Evolutionary conservation across 2,329 filamentous ascomycete genomes (phyloP).

Genomic region (Stagonosporopsis chrysanthemi): DNA sequence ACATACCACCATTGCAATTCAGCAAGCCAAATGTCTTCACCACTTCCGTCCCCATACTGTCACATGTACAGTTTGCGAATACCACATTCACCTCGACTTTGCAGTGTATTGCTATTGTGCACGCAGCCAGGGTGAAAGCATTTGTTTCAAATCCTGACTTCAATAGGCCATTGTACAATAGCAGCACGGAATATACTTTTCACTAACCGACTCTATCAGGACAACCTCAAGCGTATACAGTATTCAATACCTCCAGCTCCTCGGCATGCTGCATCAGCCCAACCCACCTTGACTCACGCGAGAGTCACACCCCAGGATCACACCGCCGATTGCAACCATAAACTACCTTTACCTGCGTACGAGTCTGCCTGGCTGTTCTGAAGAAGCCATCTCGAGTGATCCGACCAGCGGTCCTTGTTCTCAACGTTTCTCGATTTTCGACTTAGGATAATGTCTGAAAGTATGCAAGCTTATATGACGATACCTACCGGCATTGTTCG

Average conservation of each 20-base stretch:
- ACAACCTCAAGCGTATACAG: not conserved
- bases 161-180: constrained; percentile 1
- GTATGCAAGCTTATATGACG: not conserved
- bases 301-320: not conserved
- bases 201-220: not conserved
- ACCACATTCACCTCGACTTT: constrained; percentile 1
- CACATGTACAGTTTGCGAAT: not conserved
- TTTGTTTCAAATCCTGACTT: not conserved
- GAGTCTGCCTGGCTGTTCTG: not conserved
- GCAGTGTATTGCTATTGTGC: not conserved
- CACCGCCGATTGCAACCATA: not conserved
- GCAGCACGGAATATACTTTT: not conserved
- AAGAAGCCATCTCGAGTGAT: not conserved
- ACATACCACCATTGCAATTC: constrained; percentile 18
- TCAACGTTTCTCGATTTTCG: not conserved
- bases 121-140: constrained; percentile 6
- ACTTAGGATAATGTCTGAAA: not conserved
- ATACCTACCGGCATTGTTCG: constrained; percentile 2
- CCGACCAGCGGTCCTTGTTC: not conserved
- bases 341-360: not conserved
- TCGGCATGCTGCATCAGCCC: not conserved
- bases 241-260: not conserved
- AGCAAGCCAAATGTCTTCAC: constrained; percentile 2
- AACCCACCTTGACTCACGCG: not conserved
- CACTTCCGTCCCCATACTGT: not conserved